A percentile compares a stretch with the other conserved stretches of the same genome.
Conservation (phyloP, 352 stramenopile genomes). For the Peronospora destructor region DNA sequence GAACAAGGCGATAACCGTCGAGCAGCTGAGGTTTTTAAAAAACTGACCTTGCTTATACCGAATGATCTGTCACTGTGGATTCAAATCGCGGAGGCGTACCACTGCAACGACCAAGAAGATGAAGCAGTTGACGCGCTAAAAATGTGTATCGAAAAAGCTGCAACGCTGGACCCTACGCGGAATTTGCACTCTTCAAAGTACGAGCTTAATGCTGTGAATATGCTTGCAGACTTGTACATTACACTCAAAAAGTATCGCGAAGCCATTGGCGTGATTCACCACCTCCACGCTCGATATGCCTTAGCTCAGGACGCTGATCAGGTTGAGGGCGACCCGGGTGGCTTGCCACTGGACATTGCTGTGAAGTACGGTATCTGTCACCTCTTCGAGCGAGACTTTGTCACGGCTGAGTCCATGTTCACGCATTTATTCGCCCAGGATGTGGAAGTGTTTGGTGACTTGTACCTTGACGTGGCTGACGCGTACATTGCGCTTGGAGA, state of each 20-base stretch:
- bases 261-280: conserved; percentile 72
- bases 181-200: conserved; percentile 66
- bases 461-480: conserved; percentile 81
- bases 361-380: conserved; percentile 86
- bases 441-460: conserved; percentile 75
- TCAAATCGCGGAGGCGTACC: conserved; percentile 80
- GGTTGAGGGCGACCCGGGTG: conserved; percentile 56
- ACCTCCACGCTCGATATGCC: conserved; percentile 61
- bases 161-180: conserved; percentile 43
- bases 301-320: conserved; percentile 49
- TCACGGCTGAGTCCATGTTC: conserved; percentile 75
- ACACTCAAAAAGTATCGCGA: conserved; percentile 79
- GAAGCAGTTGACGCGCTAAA: conserved; percentile 78
- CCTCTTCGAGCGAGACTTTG: conserved; percentile 66
- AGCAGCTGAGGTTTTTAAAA: conserved; percentile 77
- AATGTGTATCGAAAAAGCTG: conserved; percentile 78
- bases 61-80: conserved; percentile 81
- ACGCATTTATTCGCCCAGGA: conserved; percentile 78
- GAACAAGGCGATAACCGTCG: conserved; percentile 73
- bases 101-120: conserved; percentile 83
- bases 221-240: conserved; percentile 84
- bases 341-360: conserved; percentile 75
- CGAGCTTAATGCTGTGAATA: conserved; percentile 84
- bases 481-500: conserved; percentile 68
- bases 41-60: conserved; percentile 60